These are phyloP conservation scores for Artemisia annua DNA, from an alignment of 129 eudicot species.

Conservation along the genomic window DNA sequence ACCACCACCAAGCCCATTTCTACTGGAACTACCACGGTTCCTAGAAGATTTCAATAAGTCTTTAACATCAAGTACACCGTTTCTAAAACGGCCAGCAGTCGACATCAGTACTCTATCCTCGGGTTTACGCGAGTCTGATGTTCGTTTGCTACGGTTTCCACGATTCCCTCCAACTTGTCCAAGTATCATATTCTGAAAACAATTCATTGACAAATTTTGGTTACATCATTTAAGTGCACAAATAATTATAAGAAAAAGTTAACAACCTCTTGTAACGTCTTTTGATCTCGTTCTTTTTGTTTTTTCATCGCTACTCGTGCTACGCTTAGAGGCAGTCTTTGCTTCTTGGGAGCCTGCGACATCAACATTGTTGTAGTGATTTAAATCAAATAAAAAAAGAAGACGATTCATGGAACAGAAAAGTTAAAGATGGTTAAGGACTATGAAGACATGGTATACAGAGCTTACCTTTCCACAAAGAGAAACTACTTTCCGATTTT, in stretches of 20 bases:
- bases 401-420: too few relatives aligned
- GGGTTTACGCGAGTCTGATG: conserved; percentile 47
- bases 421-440: too few relatives aligned
- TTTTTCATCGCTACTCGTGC: conserved; percentile 82
- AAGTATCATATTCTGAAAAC: conserved; percentile 51
- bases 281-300: conserved; percentile 81
- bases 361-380: not conserved
- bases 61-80: conserved; percentile 83
- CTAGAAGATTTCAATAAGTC: conserved; percentile 43
- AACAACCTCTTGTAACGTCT: conserved; percentile 68
- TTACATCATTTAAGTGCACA: not conserved
- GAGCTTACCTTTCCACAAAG: conserved; percentile 82
- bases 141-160: conserved; percentile 40
- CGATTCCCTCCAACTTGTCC: conserved; percentile 58
- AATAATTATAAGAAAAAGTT: conserved; percentile 1
- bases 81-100: conserved; percentile 65
- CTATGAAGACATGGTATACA: too few relatives aligned
- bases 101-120: conserved; percentile 75
- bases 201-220: not conserved
- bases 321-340: conserved; percentile 84
- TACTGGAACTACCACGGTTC: conserved; percentile 9
- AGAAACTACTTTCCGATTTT: conserved; percentile 76
- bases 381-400: too few relatives aligned
- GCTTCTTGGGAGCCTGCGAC: conserved; percentile 70
- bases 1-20: too few relatives aligned